phyloP scores from a whole-genome alignment of 2,329 filamentous ascomycete genomes.

The Sclerotinia trifoliorum region DNA sequence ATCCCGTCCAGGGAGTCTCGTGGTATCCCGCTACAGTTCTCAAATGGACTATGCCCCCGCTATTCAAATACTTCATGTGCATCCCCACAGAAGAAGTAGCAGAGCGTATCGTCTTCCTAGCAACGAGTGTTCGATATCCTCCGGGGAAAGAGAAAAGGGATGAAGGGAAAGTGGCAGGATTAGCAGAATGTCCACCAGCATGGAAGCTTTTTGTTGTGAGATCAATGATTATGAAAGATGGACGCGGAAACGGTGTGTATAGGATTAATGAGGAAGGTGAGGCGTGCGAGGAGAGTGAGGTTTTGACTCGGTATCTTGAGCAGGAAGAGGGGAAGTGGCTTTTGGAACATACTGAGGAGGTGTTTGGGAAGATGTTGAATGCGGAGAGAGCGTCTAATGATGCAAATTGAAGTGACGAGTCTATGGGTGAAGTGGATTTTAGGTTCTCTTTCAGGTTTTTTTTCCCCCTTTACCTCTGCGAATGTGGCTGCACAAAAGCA shows the following conservation, averaged over 20 bases:
- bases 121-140: slow-evolving; percentile 14
- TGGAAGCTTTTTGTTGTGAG: not conserved
- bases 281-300: not conserved
- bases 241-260: slow-evolving; percentile 10
- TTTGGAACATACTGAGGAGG: not conserved
- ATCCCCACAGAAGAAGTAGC: not conserved
- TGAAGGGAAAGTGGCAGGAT: slow-evolving; percentile 5
- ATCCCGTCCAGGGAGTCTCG: not conserved
- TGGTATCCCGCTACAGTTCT: slow-evolving; percentile 7
- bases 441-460: not conserved
- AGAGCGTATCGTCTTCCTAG: not conserved
- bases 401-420: not conserved
- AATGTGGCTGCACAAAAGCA: not conserved
- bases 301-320: not conserved
- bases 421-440: not conserved
- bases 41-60: not conserved
- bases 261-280: slow-evolving; percentile 9
- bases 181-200: not conserved
- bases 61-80: slow-evolving; percentile 2
- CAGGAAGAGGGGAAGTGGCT: not conserved
- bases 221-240: slow-evolving; percentile 5
- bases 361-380: not conserved
- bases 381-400: not conserved
- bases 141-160: slow-evolving; percentile 3
- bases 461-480: not conserved